Percentiles rank a stretch among this genome's conserved stretches.
Conservation (phyloP, 257 asterid genomes). For the Haberlea rhodopensis region DNA sequence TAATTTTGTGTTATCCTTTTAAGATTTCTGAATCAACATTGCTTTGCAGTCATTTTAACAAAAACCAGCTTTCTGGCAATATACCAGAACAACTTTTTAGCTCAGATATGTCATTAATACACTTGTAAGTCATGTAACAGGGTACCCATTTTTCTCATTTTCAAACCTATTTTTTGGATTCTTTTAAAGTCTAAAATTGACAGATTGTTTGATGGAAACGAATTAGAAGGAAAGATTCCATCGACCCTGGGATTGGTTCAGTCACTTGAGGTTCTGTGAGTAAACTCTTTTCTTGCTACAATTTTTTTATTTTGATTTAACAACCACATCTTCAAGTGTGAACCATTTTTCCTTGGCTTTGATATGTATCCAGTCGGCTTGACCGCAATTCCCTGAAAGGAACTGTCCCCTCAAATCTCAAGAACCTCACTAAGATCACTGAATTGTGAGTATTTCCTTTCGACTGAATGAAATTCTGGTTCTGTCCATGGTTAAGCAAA, state of each 20-base stretch:
- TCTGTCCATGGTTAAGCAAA: neutral
- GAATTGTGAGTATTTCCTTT: constrained; percentile 63
- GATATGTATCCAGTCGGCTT: constrained; percentile 59
- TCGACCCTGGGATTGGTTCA: constrained; percentile 61
- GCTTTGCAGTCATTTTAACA: constrained; percentile 87
- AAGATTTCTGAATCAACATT: constrained; percentile 29
- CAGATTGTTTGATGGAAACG: constrained; percentile 80
- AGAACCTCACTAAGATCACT: constrained; percentile 63
- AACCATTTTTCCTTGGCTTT: constrained; percentile 4
- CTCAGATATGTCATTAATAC: constrained; percentile 72
- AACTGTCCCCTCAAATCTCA: constrained; percentile 55
- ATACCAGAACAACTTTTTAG: constrained; percentile 66
- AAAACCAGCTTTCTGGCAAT: constrained; percentile 73
- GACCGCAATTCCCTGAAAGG: constrained; percentile 72
- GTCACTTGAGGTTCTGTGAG: constrained; percentile 95
- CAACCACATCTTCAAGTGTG: constrained; percentile 7
- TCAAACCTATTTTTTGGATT: constrained; percentile 1
- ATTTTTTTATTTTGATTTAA: constrained; percentile 9
- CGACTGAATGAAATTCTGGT: neutral
- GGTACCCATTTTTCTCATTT: neutral
- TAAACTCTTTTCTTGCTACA: constrained; percentile 30
- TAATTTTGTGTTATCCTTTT: neutral
- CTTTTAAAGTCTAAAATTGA: constrained; percentile 14
- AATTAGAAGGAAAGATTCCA: constrained; percentile 71
- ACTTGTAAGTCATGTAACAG: constrained; percentile 56